phyloP scores from a whole-genome alignment of 352 stramenopile species.

The Blastocystis sp. region DNA sequence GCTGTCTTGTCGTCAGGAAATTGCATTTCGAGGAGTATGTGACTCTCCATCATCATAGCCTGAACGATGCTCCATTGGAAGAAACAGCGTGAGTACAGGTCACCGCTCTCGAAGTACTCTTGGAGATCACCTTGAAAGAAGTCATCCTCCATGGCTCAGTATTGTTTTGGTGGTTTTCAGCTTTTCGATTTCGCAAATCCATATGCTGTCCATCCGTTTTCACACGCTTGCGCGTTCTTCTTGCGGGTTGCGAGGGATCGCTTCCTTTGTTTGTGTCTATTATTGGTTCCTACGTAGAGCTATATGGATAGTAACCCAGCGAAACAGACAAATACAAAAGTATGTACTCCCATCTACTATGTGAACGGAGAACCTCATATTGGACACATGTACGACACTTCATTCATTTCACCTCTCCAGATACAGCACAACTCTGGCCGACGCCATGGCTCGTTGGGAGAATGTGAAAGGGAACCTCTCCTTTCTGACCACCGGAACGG shows the following conservation, averaged over 20 bases:
- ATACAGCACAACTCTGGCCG: slow-evolving; percentile 75
- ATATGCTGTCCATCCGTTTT: neutral
- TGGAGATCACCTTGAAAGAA: slow-evolving; percentile 48
- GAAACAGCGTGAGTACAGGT: slow-evolving; percentile 24
- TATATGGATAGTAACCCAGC: neutral
- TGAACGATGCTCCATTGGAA: slow-evolving; percentile 51
- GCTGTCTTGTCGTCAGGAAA: neutral
- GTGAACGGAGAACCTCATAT: slow-evolving; percentile 97
- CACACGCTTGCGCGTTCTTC: neutral
- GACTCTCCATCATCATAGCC: slow-evolving; percentile 6
- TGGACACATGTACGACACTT: slow-evolving; percentile 88
- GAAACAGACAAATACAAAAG: slow-evolving; percentile 59
- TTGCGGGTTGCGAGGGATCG: neutral
- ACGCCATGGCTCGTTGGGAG: slow-evolving; percentile 72
- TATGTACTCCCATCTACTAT: slow-evolving; percentile 99
- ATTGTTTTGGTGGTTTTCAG: neutral
- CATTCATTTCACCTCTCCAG: slow-evolving; percentile 68
- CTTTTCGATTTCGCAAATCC: neutral
- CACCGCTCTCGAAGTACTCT: slow-evolving; percentile 44
- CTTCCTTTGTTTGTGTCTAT: neutral
- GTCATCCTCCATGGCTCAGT: slow-evolving; percentile 36
- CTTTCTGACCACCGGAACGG: slow-evolving; percentile 88
- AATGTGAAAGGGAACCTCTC: slow-evolving; percentile 64
- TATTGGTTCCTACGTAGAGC: neutral
- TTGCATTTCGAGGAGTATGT: slow-evolving; percentile 45